Percentiles rank a stretch among this genome's conserved stretches.
Conservation (phyloP, 495 filamentous ascomycete genomes). For the Poronia punctata region DNA sequence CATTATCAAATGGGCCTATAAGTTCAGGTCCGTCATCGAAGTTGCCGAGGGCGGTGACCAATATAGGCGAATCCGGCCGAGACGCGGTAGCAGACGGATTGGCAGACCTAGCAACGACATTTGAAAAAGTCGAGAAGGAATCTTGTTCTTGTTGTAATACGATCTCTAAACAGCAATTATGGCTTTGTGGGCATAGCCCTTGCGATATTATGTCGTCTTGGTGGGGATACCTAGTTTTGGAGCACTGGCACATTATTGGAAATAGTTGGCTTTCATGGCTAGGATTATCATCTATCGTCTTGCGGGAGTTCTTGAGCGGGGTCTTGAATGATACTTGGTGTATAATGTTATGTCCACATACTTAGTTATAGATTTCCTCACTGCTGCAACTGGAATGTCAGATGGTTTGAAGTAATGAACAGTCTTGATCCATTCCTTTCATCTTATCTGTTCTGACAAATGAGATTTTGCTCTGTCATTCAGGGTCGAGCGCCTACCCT, state of each 20-base stretch:
- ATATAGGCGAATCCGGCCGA: too few species aligned
- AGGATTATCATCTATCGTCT: slow-evolving; percentile 3
- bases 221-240: slow-evolving; percentile 5
- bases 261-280: slow-evolving; percentile 3
- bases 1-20: too few species aligned
- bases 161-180: slow-evolving; percentile 5
- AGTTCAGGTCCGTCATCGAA: too few species aligned
- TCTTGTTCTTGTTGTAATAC: slow-evolving; percentile 2
- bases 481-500: slow-evolving; percentile 1
- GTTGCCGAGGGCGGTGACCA: too few species aligned
- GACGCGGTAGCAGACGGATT: too few species aligned
- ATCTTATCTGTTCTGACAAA: slow-evolving; percentile 3
- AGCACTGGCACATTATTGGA: slow-evolving; percentile 4
- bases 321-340: slow-evolving; percentile 2
- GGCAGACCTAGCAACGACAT: too few species aligned
- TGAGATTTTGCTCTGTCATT: slow-evolving; percentile 3
- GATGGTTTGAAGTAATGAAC: slow-evolving; percentile 4
- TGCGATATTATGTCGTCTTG: slow-evolving; percentile 2
- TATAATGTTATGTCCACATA: slow-evolving; percentile 4
- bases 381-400: slow-evolving; percentile 5
- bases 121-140: too few species aligned
- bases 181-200: slow-evolving; percentile 4
- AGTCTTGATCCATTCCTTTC: slow-evolving; percentile 3
- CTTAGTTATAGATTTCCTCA: slow-evolving; percentile 4
- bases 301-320: slow-evolving; percentile 5